phyloP scores from a whole-genome alignment of 1,284 basidiomycete genomes.

The Malassezia sp. region DNA sequence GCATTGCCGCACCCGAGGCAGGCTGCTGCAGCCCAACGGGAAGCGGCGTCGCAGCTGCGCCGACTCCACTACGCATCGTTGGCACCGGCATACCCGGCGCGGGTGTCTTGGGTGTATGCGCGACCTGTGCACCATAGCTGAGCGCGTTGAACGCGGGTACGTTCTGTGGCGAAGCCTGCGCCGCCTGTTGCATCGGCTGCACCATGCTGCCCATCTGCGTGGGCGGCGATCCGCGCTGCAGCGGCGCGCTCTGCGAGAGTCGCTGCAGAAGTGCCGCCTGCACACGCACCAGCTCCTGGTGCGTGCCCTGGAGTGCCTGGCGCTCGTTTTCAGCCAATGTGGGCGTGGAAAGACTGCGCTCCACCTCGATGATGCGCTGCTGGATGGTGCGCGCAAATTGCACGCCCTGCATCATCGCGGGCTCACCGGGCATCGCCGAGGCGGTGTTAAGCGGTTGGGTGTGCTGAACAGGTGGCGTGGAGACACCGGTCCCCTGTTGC shows the following conservation, averaged over 20 bases:
- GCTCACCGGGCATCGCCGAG: too few relatives aligned
- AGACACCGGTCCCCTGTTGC: slow-evolving; percentile 13
- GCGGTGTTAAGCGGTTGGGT: too few relatives aligned
- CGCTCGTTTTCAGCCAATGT: slow-evolving; percentile 28
- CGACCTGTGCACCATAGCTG: background rate
- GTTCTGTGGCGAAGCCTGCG: slow-evolving; percentile 12
- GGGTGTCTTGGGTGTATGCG: slow-evolving; percentile 6
- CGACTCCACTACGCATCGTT: too few relatives aligned
- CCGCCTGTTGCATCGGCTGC: slow-evolving; percentile 20
- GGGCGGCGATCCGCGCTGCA: slow-evolving; percentile 6
- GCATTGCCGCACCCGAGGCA: background rate
- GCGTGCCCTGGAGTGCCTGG: slow-evolving; percentile 22
- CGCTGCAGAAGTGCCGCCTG: slow-evolving; percentile 23
- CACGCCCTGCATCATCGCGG: slow-evolving; percentile 17
- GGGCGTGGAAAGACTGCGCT: slow-evolving; percentile 25
- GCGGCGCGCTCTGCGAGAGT: slow-evolving; percentile 17
- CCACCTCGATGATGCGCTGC: slow-evolving; percentile 28
- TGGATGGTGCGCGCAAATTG: slow-evolving; percentile 31
- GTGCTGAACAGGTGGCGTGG: too few relatives aligned
- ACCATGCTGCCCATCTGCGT: slow-evolving; percentile 19
- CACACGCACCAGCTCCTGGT: slow-evolving; percentile 23
- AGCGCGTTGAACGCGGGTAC: background rate
- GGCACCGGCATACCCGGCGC: background rate
- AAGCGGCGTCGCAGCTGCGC: too few relatives aligned
- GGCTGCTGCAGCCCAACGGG: too few relatives aligned